phyloP scores from a whole-genome alignment of 371 early-diverging fungal genomes.

The Apophysomyces variabilis region DNA sequence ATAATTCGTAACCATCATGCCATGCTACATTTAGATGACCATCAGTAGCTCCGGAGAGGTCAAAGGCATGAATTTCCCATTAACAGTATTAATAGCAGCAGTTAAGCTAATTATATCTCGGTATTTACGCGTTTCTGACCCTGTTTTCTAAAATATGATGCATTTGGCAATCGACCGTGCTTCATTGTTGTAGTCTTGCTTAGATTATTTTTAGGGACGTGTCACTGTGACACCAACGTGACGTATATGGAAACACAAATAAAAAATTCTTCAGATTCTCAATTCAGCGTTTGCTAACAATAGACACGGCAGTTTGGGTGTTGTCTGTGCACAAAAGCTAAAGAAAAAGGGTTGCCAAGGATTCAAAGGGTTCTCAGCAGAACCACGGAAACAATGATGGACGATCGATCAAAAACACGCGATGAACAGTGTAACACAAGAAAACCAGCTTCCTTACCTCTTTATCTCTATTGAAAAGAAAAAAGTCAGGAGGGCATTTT shows the following conservation, averaged over 20 bases:
- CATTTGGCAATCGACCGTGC: constrained; percentile 6
- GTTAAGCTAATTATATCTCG: constrained; percentile 3
- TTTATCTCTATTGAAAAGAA: background rate
- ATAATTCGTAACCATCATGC: background rate
- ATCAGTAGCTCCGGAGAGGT: background rate
- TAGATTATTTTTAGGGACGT: constrained; percentile 4
- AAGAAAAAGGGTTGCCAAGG: constrained; percentile 2
- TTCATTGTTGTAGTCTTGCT: constrained; percentile 5
- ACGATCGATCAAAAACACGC: constrained; percentile 10
- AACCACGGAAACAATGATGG: background rate
- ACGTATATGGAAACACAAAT: constrained; percentile 9
- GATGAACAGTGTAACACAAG: background rate
- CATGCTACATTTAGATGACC: background rate
- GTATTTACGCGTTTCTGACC: background rate
- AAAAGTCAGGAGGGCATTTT: constrained; percentile 8
- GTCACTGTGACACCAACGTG: constrained; percentile 4
- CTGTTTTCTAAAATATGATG: background rate
- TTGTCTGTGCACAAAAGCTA: constrained; percentile 7
- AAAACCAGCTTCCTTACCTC: background rate
- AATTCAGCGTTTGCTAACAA: background rate
- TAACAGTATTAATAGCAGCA: constrained; percentile 6
- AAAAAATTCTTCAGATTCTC: constrained; percentile 3
- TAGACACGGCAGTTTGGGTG: background rate
- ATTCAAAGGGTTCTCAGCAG: background rate
- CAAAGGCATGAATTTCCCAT: constrained; percentile 4